Conservation (phyloP, 768 basidiomycete species). For the Clitopilus hobsonii region DNA sequence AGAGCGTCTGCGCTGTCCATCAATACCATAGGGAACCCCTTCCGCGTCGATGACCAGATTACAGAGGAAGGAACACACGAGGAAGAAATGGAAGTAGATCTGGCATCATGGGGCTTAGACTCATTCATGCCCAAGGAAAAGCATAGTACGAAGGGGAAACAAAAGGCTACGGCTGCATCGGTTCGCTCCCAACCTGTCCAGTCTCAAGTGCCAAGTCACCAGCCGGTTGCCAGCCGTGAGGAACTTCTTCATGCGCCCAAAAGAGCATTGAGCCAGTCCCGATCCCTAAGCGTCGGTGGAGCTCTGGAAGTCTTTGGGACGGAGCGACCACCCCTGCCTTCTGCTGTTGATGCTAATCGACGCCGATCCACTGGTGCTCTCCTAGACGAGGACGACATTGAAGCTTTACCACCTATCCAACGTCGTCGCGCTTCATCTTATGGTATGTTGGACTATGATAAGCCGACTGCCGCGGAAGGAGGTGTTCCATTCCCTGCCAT, state of each 20-base stretch:
- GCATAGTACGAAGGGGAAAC: constrained; percentile 35
- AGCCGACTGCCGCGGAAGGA: not conserved
- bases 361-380: constrained; percentile 57
- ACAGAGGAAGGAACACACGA: constrained; percentile 46
- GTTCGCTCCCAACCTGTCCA: constrained; percentile 37
- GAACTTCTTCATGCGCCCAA: constrained; percentile 24
- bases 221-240: constrained; percentile 37
- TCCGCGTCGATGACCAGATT: constrained; percentile 57
- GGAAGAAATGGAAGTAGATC: constrained; percentile 67
- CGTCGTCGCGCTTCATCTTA: constrained; percentile 51
- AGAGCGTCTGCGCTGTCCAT: constrained; percentile 54
- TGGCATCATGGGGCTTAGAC: constrained; percentile 82
- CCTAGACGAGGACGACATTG: constrained; percentile 46
- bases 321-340: constrained; percentile 11
- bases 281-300: constrained; percentile 64
- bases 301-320: constrained; percentile 42
- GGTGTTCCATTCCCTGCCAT: constrained; percentile 64
- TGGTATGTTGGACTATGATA: constrained; percentile 30
- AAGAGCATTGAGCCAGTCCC: constrained; percentile 37
- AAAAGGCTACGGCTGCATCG: constrained; percentile 29
- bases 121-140: constrained; percentile 72
- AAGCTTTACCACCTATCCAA: constrained; percentile 34
- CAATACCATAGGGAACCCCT: constrained; percentile 69
- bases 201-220: constrained; percentile 37
- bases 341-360: constrained; percentile 34